Percentiles rank a stretch among this genome's conserved stretches.
Evolutionary conservation across 78 protist species (phyloP).

Genomic region (Emiliania huxleyi): DNA sequence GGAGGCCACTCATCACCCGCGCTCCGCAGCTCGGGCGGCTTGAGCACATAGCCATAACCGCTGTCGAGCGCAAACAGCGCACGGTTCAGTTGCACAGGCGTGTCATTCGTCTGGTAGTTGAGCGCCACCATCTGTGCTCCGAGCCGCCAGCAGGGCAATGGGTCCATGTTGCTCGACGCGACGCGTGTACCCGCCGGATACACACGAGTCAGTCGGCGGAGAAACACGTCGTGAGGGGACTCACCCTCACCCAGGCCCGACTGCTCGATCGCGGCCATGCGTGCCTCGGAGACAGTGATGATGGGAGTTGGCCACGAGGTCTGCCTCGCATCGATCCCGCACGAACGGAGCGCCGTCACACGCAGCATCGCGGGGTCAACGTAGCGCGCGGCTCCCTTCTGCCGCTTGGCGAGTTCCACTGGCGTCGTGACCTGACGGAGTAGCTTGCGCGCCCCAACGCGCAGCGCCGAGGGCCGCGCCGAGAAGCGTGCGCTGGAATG

Average conservation of each 20-base stretch:
- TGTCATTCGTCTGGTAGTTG: constrained; percentile 52
- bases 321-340: neutral
- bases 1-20: neutral
- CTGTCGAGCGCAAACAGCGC: neutral
- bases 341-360: neutral
- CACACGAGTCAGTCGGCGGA: neutral
- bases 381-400: neutral
- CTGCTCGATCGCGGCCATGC: neutral
- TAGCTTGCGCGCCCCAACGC: neutral
- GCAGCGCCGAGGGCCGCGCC: neutral
- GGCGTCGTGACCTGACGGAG: constrained; percentile 21
- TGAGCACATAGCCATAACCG: no score
- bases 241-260: neutral
- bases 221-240: neutral
- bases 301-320: neutral
- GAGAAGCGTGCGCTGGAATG: no score
- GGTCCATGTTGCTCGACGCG: neutral
- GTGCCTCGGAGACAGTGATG: neutral
- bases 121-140: constrained; percentile 46
- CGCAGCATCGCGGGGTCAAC: neutral
- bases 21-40: neutral
- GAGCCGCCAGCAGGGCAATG: neutral
- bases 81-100: constrained; percentile 1
- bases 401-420: neutral
- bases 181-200: neutral